Conservation (phyloP, 2,329 filamentous ascomycete species). For the Aspergillus hiratsukae region DNA sequence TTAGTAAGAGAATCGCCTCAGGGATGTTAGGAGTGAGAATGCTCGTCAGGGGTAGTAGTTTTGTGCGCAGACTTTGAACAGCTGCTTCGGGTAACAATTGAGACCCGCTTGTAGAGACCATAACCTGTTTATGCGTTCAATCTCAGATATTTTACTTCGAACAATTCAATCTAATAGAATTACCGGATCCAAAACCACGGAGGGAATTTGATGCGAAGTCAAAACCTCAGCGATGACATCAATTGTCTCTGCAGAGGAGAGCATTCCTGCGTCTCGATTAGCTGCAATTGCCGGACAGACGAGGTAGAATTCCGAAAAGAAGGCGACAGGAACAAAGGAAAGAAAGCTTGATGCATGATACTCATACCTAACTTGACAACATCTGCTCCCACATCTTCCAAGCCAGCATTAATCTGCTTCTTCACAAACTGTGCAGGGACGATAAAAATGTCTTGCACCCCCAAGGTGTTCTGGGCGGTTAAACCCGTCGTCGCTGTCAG, state of each 20-base stretch:
- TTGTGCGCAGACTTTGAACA: conserved; percentile 35
- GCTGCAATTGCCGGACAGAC: background rate
- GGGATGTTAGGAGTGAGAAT: conserved; percentile 48
- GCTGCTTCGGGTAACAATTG: conserved; percentile 43
- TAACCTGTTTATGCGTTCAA: conserved; percentile 58
- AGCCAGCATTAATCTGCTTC: conserved; percentile 79
- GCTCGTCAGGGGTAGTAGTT: conserved; percentile 41
- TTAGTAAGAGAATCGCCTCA: conserved; percentile 43
- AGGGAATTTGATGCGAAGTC: conserved; percentile 52
- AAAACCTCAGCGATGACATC: conserved; percentile 63
- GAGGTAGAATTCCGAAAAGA: background rate
- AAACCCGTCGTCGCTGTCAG: conserved; percentile 94
- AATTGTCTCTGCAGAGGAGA: conserved; percentile 68
- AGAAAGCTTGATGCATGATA: background rate
- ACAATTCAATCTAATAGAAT: background rate
- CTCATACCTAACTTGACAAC: conserved; percentile 80
- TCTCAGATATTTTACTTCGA: conserved; percentile 8
- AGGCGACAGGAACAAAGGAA: background rate
- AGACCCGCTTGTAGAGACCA: conserved; percentile 60
- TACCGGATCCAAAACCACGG: conserved; percentile 72
- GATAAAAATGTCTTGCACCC: conserved; percentile 75
- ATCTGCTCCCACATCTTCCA: conserved; percentile 80
- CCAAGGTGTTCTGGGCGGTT: conserved; percentile 91
- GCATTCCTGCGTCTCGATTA: conserved; percentile 60
- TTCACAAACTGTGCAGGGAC: conserved; percentile 73